Conservation (phyloP, 2,329 filamentous ascomycete species). For the Coniochaeta hoffmannii region DNA sequence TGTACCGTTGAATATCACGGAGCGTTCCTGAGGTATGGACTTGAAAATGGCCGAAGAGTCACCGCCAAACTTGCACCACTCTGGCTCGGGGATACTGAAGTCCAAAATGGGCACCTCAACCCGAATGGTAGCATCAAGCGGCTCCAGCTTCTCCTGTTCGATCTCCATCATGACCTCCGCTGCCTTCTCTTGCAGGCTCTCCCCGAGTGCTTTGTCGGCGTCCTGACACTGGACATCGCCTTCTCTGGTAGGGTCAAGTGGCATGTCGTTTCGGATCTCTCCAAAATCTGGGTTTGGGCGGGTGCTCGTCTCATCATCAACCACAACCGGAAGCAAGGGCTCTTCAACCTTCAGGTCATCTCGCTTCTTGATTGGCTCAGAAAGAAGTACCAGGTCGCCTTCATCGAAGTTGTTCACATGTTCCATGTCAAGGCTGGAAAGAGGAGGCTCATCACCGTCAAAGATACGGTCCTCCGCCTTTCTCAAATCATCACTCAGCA, state of each 20-base stretch:
- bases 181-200: conserved; percentile 10
- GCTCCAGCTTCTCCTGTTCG: conserved; percentile 20
- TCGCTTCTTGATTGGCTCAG: neutral
- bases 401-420: neutral
- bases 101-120: conserved; percentile 20
- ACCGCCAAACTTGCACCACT: conserved; percentile 15
- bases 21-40: conserved; percentile 11
- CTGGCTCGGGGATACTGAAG: conserved; percentile 15
- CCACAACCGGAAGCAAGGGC: neutral
- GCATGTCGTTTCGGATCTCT: neutral
- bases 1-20: conserved; percentile 11
- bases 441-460: conserved; percentile 11
- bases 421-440: neutral
- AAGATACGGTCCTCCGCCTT: conserved; percentile 15
- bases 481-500: conserved; percentile 14
- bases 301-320: neutral
- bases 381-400: neutral
- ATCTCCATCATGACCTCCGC: conserved; percentile 10
- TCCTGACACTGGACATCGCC: neutral
- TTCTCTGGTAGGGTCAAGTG: neutral
- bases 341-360: neutral
- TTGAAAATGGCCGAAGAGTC: conserved; percentile 12
- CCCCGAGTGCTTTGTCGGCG: conserved; percentile 10
- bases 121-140: conserved; percentile 17
- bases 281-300: neutral